phyloP scores from a whole-genome alignment of 2,329 filamentous ascomycete species.

The Fusarium chlamydosporum region DNA sequence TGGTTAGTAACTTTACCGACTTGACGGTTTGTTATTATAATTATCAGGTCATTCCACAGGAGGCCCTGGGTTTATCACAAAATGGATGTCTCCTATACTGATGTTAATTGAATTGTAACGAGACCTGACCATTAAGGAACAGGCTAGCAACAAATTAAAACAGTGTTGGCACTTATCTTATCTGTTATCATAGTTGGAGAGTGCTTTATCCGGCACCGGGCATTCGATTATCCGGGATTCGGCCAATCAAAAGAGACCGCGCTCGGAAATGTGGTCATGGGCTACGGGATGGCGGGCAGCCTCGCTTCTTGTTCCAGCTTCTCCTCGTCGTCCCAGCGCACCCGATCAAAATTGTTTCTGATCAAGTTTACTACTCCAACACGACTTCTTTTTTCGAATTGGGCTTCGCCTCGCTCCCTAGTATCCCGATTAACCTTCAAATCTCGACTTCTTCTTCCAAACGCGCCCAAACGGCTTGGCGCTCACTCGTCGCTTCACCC shows the following conservation, averaged over 20 bases:
- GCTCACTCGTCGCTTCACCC: slow-evolving; percentile 40
- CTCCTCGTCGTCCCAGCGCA: slow-evolving; percentile 48
- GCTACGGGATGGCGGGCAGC: slow-evolving; percentile 52
- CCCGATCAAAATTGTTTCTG: slow-evolving; percentile 45
- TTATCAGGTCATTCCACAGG: background rate
- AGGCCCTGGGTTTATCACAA: background rate
- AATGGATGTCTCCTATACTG: background rate
- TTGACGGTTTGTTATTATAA: too few relatives aligned
- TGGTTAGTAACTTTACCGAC: background rate
- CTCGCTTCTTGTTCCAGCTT: slow-evolving; percentile 51
- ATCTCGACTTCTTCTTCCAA: background rate
- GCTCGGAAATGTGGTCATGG: slow-evolving; percentile 52
- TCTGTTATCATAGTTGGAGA: slow-evolving; percentile 10
- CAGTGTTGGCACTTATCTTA: slow-evolving; percentile 13
- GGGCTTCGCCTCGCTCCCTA: background rate
- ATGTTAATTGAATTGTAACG: background rate
- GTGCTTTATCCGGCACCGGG: slow-evolving; percentile 43
- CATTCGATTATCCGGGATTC: slow-evolving; percentile 42
- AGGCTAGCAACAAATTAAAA: background rate
- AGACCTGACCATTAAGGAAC: background rate
- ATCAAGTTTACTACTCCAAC: slow-evolving; percentile 25
- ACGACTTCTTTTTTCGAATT: slow-evolving; percentile 11
- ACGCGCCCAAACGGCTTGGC: slow-evolving; percentile 25
- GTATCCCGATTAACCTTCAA: background rate
- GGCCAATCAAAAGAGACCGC: slow-evolving; percentile 41